A percentile compares a stretch with the other conserved stretches of the same genome.
Evolutionary conservation across 306 rosid species (phyloP).

Genomic region (Acacia crassicarpa): DNA sequence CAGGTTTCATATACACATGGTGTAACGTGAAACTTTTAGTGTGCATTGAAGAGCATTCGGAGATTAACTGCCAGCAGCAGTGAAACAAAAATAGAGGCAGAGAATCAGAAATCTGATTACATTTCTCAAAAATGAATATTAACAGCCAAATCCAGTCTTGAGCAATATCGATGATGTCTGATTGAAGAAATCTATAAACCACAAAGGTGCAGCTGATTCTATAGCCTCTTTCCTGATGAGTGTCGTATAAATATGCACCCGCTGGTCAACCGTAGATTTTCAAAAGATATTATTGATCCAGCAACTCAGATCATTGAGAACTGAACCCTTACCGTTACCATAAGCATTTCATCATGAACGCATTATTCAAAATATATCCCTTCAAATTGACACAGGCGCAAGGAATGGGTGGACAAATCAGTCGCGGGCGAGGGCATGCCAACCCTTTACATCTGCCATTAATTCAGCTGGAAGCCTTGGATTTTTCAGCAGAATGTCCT

Average conservation of each 20-base stretch:
- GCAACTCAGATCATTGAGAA: constrained; percentile 4
- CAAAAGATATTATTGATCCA: constrained; percentile 13
- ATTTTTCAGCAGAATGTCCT: constrained; percentile 24
- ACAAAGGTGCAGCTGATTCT: not conserved
- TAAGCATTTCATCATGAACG: constrained; percentile 20
- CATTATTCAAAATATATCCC: constrained; percentile 30
- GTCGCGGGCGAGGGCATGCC: not conserved
- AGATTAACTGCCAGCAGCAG: not conserved
- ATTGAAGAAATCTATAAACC: constrained; percentile 21
- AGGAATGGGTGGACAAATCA: constrained; percentile 21
- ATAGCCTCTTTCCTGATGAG: constrained; percentile 24
- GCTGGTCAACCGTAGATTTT: constrained; percentile 20
- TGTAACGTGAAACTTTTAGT: not conserved
- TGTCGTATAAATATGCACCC: constrained; percentile 24
- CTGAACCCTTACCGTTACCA: not conserved
- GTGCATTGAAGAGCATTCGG: not conserved
- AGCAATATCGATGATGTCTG: not conserved
- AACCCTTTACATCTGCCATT: constrained; percentile 18
- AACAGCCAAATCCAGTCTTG: constrained; percentile 11
- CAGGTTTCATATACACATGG: not conserved
- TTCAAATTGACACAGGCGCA: not conserved
- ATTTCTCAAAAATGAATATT: constrained; percentile 12
- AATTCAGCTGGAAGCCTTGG: constrained; percentile 22
- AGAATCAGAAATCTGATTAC: not conserved
- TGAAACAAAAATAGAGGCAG: not conserved